A percentile compares a stretch with the other conserved stretches of the same genome.
These are phyloP conservation scores for Penicillium pancosmium DNA, from an alignment of 495 filamentous ascomycete genomes.

Conservation along the genomic window DNA sequence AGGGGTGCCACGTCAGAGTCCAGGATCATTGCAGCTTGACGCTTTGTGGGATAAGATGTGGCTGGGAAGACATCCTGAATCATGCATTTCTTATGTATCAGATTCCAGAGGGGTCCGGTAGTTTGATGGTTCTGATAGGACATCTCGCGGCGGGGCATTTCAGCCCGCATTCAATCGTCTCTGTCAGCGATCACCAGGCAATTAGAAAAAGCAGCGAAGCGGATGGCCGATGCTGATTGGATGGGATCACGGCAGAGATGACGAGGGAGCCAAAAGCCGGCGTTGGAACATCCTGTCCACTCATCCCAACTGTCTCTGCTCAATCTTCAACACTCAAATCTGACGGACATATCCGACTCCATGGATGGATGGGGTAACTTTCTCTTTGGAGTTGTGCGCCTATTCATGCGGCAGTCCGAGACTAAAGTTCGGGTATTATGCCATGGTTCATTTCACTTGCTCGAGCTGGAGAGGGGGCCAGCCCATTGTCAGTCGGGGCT, in stretches of 20 bases:
- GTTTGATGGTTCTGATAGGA: constrained; percentile 23
- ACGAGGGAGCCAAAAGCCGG: constrained; percentile 10
- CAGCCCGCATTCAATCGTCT: constrained; percentile 14
- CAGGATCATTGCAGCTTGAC: constrained; percentile 15
- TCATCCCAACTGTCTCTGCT: background rate
- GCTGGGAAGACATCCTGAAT: constrained; percentile 15
- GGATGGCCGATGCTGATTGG: constrained; percentile 20
- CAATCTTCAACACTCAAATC: background rate
- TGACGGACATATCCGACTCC: background rate
- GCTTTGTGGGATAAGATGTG: constrained; percentile 16
- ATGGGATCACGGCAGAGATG: constrained; percentile 12
- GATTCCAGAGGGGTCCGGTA: constrained; percentile 10
- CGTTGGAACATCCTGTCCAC: constrained; percentile 8
- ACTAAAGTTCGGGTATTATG: background rate
- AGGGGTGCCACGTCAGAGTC: constrained; percentile 36
- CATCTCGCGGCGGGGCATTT: constrained; percentile 15
- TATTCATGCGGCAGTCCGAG: background rate
- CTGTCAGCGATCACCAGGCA: constrained; percentile 16
- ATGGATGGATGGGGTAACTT: constrained; percentile 5
- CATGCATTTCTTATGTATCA: constrained; percentile 31
- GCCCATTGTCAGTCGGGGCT: constrained; percentile 8
- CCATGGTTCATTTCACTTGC: background rate
- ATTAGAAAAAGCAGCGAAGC: constrained; percentile 6
- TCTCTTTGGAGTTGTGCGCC: background rate
- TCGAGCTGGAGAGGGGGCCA: background rate